Base-by-base conservation (phyloP, 2,329 filamentous ascomycete genomes). In the Epichloe gansuensis region DNA sequence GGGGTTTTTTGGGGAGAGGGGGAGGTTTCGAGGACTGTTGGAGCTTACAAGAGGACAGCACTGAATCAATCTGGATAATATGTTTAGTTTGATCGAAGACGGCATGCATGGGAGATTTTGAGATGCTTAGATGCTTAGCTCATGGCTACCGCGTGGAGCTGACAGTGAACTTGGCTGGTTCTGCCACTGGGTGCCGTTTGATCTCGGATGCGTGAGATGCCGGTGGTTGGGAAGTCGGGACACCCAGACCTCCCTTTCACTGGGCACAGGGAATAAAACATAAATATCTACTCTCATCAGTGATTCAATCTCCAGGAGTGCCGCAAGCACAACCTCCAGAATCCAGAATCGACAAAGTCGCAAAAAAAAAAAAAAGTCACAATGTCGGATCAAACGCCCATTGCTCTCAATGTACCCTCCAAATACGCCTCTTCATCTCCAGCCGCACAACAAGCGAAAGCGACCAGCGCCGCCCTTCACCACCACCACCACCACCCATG, bases 401-500 rank as follows among this genome's bases (percentile, higher is more conserved):
- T 67, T 44, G 51, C 56, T 25, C 61, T 69, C 54, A 58, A 52
- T 2, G 55, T 65, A 4, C 79, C 80, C 1, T 76, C 75, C 50
- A 77, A 75, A 60, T 79, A 80, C 61, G 55, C 65, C 9, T 47
- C 59, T n/a, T 49, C 56, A n/a, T 47, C 59, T n/a, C 48, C 56
- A n/a, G 52, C 55, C 13, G 47, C 67, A 51, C 48, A 60, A 21
- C 17, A 21, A 21, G 17, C 17, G 17, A 21, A 21, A 54, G 34
- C 58, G 41, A 56, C 62, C 25, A 57, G 56, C 28, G 55, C 63
- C 41, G 37, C 64, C 47, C 66, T 13, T 57, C 72, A 1, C 81
- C 82, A 3, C 63, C 77, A 3, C 71, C 65, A 15, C 57, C 72
- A 1, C 81, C 82, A 4, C 63, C 77, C 3, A 66, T 81, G 28